Percentiles rank a stretch among this genome's conserved stretches.
Conservation (phyloP, 345 rosid species). For the Mallotus nudiflorus region DNA sequence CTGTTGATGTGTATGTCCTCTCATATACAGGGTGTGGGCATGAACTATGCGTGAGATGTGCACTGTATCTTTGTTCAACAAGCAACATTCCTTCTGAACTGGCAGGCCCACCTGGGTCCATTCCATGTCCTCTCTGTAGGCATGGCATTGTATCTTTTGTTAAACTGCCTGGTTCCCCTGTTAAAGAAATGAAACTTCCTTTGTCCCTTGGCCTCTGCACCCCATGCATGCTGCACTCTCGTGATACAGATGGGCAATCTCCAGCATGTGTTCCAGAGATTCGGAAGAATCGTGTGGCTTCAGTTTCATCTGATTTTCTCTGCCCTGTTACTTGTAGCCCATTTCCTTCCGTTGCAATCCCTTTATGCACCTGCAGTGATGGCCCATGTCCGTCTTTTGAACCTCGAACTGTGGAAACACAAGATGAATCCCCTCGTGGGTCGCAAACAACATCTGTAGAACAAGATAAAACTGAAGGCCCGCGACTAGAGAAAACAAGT, state of each 20-base stretch:
- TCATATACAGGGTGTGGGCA: conserved; percentile 78
- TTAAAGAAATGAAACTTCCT: conserved; percentile 61
- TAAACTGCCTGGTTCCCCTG: conserved; percentile 65
- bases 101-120: conserved; percentile 73
- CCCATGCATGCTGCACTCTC: conserved; percentile 85
- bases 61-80: conserved; percentile 89
- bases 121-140: conserved; percentile 98
- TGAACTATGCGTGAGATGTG: conserved; percentile 90
- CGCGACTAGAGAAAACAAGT: conserved; percentile 73
- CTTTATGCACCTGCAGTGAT: conserved; percentile 84
- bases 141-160: conserved; percentile 72
- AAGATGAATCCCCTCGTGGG: conserved; percentile 46
- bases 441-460: conserved; percentile 45
- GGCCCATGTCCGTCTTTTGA: conserved; percentile 83
- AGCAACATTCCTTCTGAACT: conserved; percentile 66
- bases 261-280: conserved; percentile 59
- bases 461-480: conserved; percentile 72
- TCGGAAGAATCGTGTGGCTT: conserved; percentile 63
- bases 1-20: conserved; percentile 4
- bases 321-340: conserved; percentile 96
- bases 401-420: conserved; percentile 53
- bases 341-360: conserved; percentile 83
- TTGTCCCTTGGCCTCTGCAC: conserved; percentile 82
- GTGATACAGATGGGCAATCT: conserved; percentile 54
- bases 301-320: conserved; percentile 79